Evolutionary conservation across 225 moss, liverwort and hornwort species (phyloP), one percentile per base, ranked within the genome.

Genomic region (Pseudoscleropodium purum): DNA sequence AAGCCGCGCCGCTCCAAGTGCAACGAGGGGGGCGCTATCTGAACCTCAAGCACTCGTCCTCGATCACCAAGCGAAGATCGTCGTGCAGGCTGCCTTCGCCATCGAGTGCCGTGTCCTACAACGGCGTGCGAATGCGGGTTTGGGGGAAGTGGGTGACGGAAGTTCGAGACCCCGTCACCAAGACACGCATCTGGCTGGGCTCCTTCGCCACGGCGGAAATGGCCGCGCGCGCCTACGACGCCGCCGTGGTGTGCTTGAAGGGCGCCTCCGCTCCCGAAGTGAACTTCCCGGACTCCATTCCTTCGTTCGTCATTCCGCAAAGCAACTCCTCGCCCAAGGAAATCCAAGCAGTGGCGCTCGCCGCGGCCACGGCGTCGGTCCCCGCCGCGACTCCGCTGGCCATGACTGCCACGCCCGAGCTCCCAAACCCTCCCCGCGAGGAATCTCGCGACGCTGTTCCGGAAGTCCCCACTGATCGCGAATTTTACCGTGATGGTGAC

Each of bases 131-230:
- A 14, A 94, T 94, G 94, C 91, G 94, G 23, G 88, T 87, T n/a
- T 94, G 94, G 90, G 94, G 94, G 26, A 94, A 94, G 67, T 94
- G 94, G 94, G 93, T 94, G 56, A 89, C 91, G 64, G 91, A 94
- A 85, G 45, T 88, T 51, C 83, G 92, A 24, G 92, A 94, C 47
- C 92, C 94, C 10, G 89, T 90, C 66, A 94, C 91, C 33, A 90
- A 92, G 85, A 85, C 92, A 41, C 68, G 92, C 52, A 94, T 94
- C 78, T 94, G 92, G 94, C 90, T 94, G 78, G 94, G 92, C 13
- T 91, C 91, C 6, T 94, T 92, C 72, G 89, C 94, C 61, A 90
- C 87, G 10, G 91, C 94, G 68, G 94, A 94, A 81, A 92, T 92
- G 90, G 94, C 94, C 36, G 92, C 92, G 39, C 90, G 91, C 36